Evolutionary conservation across 140 eudicot genomes (phyloP).

Genomic region (Eryngium alpinum): DNA sequence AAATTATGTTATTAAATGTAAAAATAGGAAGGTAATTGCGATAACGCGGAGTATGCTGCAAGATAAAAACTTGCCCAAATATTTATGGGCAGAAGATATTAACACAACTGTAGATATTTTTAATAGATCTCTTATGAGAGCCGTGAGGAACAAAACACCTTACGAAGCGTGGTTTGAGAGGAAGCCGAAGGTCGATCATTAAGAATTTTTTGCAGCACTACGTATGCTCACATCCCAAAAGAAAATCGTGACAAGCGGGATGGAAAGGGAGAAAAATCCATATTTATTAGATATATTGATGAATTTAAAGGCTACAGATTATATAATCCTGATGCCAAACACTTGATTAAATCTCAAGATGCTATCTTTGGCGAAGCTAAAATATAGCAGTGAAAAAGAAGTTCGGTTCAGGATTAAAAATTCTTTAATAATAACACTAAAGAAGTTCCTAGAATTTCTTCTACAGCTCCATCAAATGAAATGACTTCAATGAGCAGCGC

Average conservation of each 20-base stretch:
- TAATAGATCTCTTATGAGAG: too few relatives aligned
- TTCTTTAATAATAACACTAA: too few relatives aligned
- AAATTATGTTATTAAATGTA: not conserved
- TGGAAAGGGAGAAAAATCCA: not conserved
- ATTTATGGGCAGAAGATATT: not conserved
- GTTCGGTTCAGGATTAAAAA: not conserved
- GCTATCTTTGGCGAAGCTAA: not conserved
- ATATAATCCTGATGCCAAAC: not conserved
- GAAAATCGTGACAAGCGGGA: too few relatives aligned
- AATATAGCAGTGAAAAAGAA: not conserved
- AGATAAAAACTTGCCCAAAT: not conserved
- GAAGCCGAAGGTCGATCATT: too few relatives aligned
- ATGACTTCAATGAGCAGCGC: too few relatives aligned
- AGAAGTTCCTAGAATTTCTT: too few relatives aligned
- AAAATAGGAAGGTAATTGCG: not conserved
- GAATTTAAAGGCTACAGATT: not conserved
- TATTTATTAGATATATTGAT: not conserved
- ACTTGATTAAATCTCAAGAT: not conserved
- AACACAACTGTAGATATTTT: not conserved
- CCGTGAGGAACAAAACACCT: too few relatives aligned
- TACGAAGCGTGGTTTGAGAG: too few relatives aligned
- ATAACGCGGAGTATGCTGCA: not conserved
- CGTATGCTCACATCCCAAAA: too few relatives aligned
- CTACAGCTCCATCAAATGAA: too few relatives aligned
- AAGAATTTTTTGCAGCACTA: too few relatives aligned